A percentile compares a stretch with the other conserved stretches of the same genome.
Conservation (phyloP, 139 green algal species). For the Microglena sp. region DNA sequence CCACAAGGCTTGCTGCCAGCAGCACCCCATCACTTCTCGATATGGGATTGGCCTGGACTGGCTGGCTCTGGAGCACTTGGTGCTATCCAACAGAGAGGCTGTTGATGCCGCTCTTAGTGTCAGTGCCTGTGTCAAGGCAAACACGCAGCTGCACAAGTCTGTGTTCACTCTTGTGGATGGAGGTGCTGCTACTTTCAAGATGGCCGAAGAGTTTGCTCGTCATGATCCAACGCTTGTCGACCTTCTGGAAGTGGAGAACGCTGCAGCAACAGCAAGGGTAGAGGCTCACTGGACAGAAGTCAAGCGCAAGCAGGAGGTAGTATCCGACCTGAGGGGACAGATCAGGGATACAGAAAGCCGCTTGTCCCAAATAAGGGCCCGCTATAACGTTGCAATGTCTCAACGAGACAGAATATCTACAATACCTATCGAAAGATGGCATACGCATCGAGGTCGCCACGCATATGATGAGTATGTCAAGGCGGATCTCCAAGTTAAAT, state of each 20-base stretch:
- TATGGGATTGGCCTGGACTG: constrained; percentile 18
- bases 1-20: background rate
- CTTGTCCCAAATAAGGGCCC: too few relatives aligned
- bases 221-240: background rate
- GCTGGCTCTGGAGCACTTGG: constrained; percentile 33
- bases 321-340: background rate
- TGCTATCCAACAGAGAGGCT: constrained; percentile 26
- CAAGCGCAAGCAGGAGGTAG: constrained; percentile 19
- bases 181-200: constrained; percentile 14
- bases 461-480: too few relatives aligned
- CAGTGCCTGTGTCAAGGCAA: too few relatives aligned
- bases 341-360: too few relatives aligned
- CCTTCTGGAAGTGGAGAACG: constrained; percentile 14
- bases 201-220: constrained; percentile 20
- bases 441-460: too few relatives aligned
- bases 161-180: constrained; percentile 16
- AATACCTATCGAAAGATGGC: too few relatives aligned
- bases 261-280: constrained; percentile 8
- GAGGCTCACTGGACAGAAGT: constrained; percentile 31
- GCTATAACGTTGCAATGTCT: too few relatives aligned
- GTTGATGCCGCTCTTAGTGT: constrained; percentile 26
- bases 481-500: too few relatives aligned
- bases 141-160: constrained; percentile 25
- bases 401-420: too few relatives aligned
- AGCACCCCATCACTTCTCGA: too few relatives aligned